Evolutionary conservation across 768 basidiomycete species (phyloP).

Genomic region (Rhizopogon vesiculosus): DNA sequence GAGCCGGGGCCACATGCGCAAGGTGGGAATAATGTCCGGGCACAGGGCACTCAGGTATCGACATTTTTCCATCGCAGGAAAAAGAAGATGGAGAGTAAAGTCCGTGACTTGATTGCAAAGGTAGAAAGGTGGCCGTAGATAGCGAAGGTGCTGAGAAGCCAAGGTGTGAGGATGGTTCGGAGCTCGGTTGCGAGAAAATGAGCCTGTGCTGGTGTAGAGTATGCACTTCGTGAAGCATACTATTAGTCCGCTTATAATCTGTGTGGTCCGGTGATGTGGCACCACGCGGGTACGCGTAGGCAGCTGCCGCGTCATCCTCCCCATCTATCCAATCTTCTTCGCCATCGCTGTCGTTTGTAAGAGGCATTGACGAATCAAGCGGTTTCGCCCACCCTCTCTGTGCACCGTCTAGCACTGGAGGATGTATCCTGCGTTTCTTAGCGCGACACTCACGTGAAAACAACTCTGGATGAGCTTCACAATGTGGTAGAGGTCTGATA

Average conservation of each 20-base stretch:
- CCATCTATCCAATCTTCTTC: constrained; percentile 30
- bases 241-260: constrained; percentile 59
- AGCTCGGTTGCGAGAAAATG: constrained; percentile 27
- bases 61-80: constrained; percentile 3
- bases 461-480: constrained; percentile 6
- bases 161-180: constrained; percentile 6
- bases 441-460: constrained; percentile 24
- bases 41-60: constrained; percentile 3
- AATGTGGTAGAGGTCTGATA: constrained; percentile 10
- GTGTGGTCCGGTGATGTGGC: constrained; percentile 5
- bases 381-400: constrained; percentile 38
- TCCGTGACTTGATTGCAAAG: constrained; percentile 1
- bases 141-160: background rate
- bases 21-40: background rate
- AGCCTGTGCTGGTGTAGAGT: constrained; percentile 62
- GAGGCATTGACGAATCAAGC: background rate
- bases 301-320: constrained; percentile 31
- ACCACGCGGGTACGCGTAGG: constrained; percentile 6
- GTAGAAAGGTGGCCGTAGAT: background rate
- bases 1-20: background rate
- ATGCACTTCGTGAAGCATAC: constrained; percentile 66
- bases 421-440: constrained; percentile 52
- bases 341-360: constrained; percentile 17
- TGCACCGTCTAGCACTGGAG: constrained; percentile 50
- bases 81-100: background rate